Evolutionary conservation across 768 basidiomycete genomes (phyloP), one percentile per base, ranked within the genome.

Genomic region (Asterophora parasitica): DNA sequence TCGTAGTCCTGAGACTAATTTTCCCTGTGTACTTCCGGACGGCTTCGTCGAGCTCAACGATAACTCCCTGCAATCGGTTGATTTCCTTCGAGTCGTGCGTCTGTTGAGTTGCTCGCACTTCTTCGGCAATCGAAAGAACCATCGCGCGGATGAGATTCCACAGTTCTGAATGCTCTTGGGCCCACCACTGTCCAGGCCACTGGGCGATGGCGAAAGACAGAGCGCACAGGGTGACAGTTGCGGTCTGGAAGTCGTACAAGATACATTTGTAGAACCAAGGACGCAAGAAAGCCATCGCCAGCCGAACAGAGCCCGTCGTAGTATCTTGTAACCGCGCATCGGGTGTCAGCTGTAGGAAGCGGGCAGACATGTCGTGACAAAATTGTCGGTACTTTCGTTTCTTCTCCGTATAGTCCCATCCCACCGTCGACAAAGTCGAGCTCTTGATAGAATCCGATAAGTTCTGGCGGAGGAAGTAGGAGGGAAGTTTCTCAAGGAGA

Each of bases 131-230:
- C 31, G 83, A 74, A 49, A 76, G 68, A 28, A 79, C 73, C 61
- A 83, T 80, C 28, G 76, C 73, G 36, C 74, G 73, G 28, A 85
- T 73, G 35, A 85, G 70, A 42, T 76, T 69, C 61, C 71, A 74
- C 57, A 84, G 73, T 65, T 85, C 85, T 4, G 71, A 62, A 60
- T 82, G 82, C 54, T 85, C 80, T 43, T 72, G 74, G 20, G 75
- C 72, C 82, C 85, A 88, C 74, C 77, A 78, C 54, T 76, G 76
- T 16, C 78, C 79, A 17, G 83, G 82, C 85, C 85, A 88, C 50
- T 74, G 72, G 4, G 81, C 77, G 52, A 82, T 77, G 23, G 69
- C 58, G 20, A 73, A 68, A 10, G 81, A 66, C 39, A 83, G 69
- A 3, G 57, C 62, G 36, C 64, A 66, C 27, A 74, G 58, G 31